Evolutionary conservation across 345 rosid species (phyloP).

Genomic region (Arabis alpina): DNA sequence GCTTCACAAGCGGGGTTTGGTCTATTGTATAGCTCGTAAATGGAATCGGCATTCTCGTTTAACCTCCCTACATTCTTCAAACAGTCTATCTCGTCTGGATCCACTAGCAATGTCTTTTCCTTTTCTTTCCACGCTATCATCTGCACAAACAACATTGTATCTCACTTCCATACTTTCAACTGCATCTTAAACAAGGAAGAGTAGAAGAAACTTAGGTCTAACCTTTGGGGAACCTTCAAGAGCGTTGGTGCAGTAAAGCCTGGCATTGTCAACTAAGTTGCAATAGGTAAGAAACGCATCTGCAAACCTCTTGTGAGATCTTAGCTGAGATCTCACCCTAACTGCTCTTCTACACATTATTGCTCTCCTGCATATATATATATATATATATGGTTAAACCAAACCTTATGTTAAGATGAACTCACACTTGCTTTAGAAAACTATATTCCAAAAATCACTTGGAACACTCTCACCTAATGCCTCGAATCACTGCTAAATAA

Average conservation of each 20-base stretch:
- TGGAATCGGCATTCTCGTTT: conserved; percentile 82
- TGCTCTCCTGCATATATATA: conserved; percentile 72
- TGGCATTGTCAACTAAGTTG: conserved; percentile 82
- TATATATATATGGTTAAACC: conserved; percentile 18
- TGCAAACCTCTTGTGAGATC: conserved; percentile 94
- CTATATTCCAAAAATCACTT: neutral
- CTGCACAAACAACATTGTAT: conserved; percentile 47
- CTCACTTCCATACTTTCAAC: too few species aligned
- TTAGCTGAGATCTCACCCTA: conserved; percentile 81
- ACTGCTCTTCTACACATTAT: conserved; percentile 91
- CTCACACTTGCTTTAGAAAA: neutral
- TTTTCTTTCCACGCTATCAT: conserved; percentile 97
- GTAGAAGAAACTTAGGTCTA: conserved; percentile 15
- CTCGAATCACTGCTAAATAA: conserved; percentile 87
- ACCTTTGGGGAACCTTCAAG: conserved; percentile 91
- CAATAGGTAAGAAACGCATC: conserved; percentile 80
- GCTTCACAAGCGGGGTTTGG: conserved; percentile 75
- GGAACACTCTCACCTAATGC: conserved; percentile 65
- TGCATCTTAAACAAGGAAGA: neutral
- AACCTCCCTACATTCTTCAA: conserved; percentile 66
- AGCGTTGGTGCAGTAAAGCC: conserved; percentile 86
- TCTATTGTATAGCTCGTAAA: conserved; percentile 67
- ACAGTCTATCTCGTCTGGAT: conserved; percentile 82
- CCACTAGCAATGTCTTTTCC: conserved; percentile 85
- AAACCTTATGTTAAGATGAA: neutral